Conservation (phyloP, 345 rosid species). For the Boechera stricta region DNA sequence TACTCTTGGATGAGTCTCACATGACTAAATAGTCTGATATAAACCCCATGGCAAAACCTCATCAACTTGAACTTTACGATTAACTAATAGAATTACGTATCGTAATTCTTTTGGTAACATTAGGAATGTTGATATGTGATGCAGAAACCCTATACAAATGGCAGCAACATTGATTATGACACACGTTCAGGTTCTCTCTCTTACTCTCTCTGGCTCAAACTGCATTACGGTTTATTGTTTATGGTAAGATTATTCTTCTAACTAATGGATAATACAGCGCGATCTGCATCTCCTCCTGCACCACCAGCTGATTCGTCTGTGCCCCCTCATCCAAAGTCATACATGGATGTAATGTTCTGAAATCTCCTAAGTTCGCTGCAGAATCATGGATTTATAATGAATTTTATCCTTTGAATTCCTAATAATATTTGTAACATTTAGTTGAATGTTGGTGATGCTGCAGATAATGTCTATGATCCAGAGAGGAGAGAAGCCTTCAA, state of each 20-base stretch:
- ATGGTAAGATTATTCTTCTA: conserved; percentile 26
- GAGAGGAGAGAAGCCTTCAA: conserved; percentile 95
- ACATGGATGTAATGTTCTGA: conserved; percentile 74
- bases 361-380: neutral
- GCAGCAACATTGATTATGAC: conserved; percentile 59
- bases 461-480: conserved; percentile 95
- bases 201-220: conserved; percentile 22
- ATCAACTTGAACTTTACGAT: conserved; percentile 8
- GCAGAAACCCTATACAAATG: conserved; percentile 60
- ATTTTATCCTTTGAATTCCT: neutral
- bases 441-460: conserved; percentile 30
- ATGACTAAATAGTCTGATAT: conserved; percentile 2
- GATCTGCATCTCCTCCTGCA: conserved; percentile 75
- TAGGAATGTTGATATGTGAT: conserved; percentile 42
- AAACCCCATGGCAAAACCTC: neutral
- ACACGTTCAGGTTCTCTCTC: conserved; percentile 64
- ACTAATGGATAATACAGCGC: conserved; percentile 55
- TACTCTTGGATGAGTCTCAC: conserved; percentile 11
- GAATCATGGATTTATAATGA: conserved; percentile 16
- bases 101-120: conserved; percentile 50
- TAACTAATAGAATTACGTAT: neutral
- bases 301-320: conserved; percentile 57
- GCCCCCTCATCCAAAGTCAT: conserved; percentile 89
- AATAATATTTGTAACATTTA: conserved; percentile 3
- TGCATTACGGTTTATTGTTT: conserved; percentile 9